Percentiles rank a stretch among this genome's conserved stretches.
Evolutionary conservation across 768 basidiomycete genomes (phyloP).

Genomic region (Nevesoporus exiguus): DNA sequence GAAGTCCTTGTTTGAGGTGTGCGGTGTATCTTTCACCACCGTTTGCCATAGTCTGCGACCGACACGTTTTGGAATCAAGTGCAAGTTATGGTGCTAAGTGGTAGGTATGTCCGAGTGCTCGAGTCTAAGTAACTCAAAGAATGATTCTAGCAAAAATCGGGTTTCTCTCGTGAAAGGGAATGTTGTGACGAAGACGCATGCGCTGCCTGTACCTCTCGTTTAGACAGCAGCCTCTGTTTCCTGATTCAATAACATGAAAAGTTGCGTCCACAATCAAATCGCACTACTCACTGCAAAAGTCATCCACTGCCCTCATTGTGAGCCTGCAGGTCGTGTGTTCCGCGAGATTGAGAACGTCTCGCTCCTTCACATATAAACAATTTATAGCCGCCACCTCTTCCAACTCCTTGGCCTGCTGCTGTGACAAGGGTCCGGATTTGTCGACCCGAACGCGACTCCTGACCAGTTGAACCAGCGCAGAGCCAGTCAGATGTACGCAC

Average conservation of each 20-base stretch:
- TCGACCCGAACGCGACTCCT: conserved; percentile 33
- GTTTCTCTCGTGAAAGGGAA: conserved; percentile 12
- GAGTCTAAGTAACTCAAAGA: conserved; percentile 10
- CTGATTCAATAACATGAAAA: conserved; percentile 25
- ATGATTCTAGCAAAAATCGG: conserved; percentile 15
- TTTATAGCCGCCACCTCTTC: conserved; percentile 50
- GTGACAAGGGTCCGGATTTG: not conserved
- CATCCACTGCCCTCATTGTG: conserved; percentile 37
- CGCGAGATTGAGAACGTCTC: conserved; percentile 51
- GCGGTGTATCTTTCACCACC: conserved; percentile 47
- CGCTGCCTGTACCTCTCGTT: conserved; percentile 55
- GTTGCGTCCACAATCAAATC: not conserved
- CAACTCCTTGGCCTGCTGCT: conserved; percentile 31
- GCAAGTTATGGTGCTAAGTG: not conserved
- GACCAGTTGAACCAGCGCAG: conserved; percentile 49
- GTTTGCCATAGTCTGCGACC: conserved; percentile 59
- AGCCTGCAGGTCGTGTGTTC: conserved; percentile 46
- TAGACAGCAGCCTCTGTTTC: conserved; percentile 46
- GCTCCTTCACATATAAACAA: conserved; percentile 54
- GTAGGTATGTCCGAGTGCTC: not conserved
- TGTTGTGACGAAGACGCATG: conserved; percentile 38
- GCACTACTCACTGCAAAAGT: conserved; percentile 52
- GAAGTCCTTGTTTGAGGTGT: conserved; percentile 73
- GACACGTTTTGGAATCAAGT: conserved; percentile 7
- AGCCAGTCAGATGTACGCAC: conserved; percentile 54